Evolutionary conservation across 2,329 filamentous ascomycete species (phyloP), one percentile per base, ranked within the genome.

Genomic region (Aspergillus candidus): DNA sequence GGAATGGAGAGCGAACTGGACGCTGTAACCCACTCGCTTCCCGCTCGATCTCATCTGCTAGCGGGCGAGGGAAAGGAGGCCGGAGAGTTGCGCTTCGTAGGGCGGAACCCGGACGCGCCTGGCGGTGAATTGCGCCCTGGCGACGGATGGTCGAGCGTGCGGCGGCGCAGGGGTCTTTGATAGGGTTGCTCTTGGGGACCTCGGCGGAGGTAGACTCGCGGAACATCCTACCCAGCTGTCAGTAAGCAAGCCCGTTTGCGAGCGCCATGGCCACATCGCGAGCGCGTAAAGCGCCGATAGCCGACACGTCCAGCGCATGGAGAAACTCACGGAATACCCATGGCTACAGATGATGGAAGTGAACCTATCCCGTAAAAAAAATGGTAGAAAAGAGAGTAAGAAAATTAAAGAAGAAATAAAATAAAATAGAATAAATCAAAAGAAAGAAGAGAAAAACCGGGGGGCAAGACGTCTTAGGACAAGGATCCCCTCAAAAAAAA

Each of bases 111-210:
- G 57, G 53, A 44, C 58, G 61, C 37, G 57, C 56, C 14, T 55
- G 51, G 33, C 61, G 61, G 34, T 62, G 60, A 48, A 70, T 60
- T 36, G 62, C 58, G 46, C 65, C 55, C 50, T 73, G 71, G 46
- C 79, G 75, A 48, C 79, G 75, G 56, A 83, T 82, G 34, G 76
- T 65, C 32, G 77, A 81, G 58, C 79, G 76, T 43, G 72, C 66
- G 44, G 69, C 60, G 37, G 76, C 76, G 45, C 73, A 72, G 32
- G 71, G 62, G 56, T 82, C 78, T 60, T 79, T 80, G 50, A 68
- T 59, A 41, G 68, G 60, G 46, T 69, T 64, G 42, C 69, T 71
- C 39, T 58, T 64, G 29, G 52, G 15, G 17, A 63, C 61, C 44
- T 70, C 67, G 47, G 71, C 65, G 38, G 72, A 68, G 33, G 71